These are phyloP conservation scores for Phallus indusiatus DNA, from an alignment of 768 basidiomycete species.

Conservation along the genomic window DNA sequence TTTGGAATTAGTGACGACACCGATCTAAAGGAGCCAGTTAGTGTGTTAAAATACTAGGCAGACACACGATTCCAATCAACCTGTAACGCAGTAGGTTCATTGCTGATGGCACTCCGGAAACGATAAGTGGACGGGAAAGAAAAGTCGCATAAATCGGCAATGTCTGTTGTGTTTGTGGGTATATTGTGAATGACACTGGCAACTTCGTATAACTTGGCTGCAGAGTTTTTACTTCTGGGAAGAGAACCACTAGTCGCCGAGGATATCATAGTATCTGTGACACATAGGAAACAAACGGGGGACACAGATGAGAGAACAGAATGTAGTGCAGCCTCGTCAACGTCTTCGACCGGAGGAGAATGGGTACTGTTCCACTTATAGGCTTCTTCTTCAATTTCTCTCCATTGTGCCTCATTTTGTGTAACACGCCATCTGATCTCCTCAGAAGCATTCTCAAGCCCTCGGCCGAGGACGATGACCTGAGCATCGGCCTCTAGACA, in stretches of 20 bases:
- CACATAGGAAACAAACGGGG: constrained; percentile 49
- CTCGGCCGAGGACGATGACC: constrained; percentile 55
- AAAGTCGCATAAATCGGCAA: constrained; percentile 81
- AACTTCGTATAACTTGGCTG: constrained; percentile 43
- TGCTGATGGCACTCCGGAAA: constrained; percentile 44
- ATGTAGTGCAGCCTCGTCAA: constrained; percentile 39
- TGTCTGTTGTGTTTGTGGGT: constrained; percentile 81
- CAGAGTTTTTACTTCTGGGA: constrained; percentile 43
- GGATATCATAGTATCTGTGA: constrained; percentile 67
- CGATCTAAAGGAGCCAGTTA: constrained; percentile 35
- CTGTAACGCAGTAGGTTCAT: constrained; percentile 45
- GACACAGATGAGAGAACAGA: constrained; percentile 30
- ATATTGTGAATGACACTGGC: constrained; percentile 48
- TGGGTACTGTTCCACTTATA: constrained; percentile 27
- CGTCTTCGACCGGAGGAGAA: constrained; percentile 14
- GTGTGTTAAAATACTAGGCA: background rate
- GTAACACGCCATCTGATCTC: constrained; percentile 60
- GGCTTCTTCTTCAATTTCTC: constrained; percentile 51
- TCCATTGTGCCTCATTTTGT: constrained; percentile 30
- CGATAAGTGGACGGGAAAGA: constrained; percentile 82
- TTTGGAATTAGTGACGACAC: constrained; percentile 83
- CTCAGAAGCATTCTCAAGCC: constrained; percentile 43
- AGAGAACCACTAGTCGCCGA: constrained; percentile 16
- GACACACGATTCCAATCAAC: background rate
- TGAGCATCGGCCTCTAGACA: constrained; percentile 71